Conservation (phyloP, 768 basidiomycete species). For the Tylopilus cervinicoccineus region DNA sequence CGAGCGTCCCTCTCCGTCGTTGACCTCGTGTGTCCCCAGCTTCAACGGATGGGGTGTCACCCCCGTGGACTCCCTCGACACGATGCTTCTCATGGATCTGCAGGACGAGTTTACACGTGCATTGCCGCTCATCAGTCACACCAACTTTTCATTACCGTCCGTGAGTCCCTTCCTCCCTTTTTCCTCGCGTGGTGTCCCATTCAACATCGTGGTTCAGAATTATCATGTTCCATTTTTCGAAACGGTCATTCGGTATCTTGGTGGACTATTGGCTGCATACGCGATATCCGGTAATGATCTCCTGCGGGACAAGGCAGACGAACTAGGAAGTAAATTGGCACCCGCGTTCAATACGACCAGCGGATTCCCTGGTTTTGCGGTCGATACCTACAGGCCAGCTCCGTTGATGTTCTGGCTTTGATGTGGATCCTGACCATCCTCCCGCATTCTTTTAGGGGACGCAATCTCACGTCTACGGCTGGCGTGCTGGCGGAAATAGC, state of each 20-base stretch:
- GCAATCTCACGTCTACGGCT: not conserved
- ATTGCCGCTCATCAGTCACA: slow-evolving; percentile 44
- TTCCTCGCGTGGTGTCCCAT: too few relatives aligned
- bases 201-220: slow-evolving; percentile 16
- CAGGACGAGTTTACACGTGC: slow-evolving; percentile 66
- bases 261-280: slow-evolving; percentile 80
- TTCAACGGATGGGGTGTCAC: slow-evolving; percentile 82
- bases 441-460: not conserved
- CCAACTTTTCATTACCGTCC: slow-evolving; percentile 44
- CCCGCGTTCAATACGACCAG: slow-evolving; percentile 66
- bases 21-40: slow-evolving; percentile 31
- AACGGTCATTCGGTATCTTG: slow-evolving; percentile 86
- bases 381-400: slow-evolving; percentile 60
- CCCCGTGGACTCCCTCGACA: slow-evolving; percentile 78
- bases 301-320: slow-evolving; percentile 67
- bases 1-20: not conserved
- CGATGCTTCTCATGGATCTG: slow-evolving; percentile 78
- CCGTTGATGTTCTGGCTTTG: not conserved
- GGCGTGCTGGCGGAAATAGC: slow-evolving; percentile 72
- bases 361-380: slow-evolving; percentile 65
- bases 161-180: slow-evolving; percentile 27
- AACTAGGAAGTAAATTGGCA: slow-evolving; percentile 65
- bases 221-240: slow-evolving; percentile 61
- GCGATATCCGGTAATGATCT: slow-evolving; percentile 64
- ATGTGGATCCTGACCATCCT: not conserved